Evolutionary conservation across 1,284 basidiomycete genomes (phyloP).

Genomic region (Fomitopsis betulina): DNA sequence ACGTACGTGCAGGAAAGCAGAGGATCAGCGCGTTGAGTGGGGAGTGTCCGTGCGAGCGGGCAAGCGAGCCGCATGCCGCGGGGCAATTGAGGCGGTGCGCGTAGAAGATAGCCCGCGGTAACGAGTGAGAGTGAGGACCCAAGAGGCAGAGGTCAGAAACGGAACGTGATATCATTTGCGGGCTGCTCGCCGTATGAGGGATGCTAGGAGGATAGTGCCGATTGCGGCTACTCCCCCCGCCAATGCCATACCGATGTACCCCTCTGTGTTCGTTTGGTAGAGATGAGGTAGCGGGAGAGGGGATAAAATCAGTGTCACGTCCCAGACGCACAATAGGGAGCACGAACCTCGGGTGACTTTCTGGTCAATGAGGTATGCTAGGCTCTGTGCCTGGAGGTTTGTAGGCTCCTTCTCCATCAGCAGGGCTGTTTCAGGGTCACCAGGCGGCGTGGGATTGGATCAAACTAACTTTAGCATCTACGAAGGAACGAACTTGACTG

Average conservation of each 20-base stretch:
- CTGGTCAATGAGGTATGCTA: slow-evolving; percentile 82
- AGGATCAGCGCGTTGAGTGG: background rate
- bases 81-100: background rate
- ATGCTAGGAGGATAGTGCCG: slow-evolving; percentile 78
- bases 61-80: no score
- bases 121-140: background rate
- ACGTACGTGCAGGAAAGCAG: slow-evolving; percentile 1
- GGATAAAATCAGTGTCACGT: slow-evolving; percentile 4
- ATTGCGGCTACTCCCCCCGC: slow-evolving; percentile 88
- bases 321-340: background rate
- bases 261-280: slow-evolving; percentile 47
- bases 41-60: background rate
- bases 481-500: background rate
- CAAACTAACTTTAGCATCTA: background rate
- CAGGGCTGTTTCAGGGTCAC: slow-evolving; percentile 57
- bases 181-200: slow-evolving; percentile 80
- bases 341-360: slow-evolving; percentile 79
- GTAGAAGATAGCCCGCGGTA: background rate
- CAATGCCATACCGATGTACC: slow-evolving; percentile 93
- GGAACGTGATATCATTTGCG: slow-evolving; percentile 49
- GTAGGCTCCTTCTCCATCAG: slow-evolving; percentile 91
- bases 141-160: background rate
- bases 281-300: background rate
- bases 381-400: slow-evolving; percentile 91
- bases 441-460: background rate